phyloP scores from a whole-genome alignment of 176 grass and related monocot genomes.

The Themeda triandra region DNA sequence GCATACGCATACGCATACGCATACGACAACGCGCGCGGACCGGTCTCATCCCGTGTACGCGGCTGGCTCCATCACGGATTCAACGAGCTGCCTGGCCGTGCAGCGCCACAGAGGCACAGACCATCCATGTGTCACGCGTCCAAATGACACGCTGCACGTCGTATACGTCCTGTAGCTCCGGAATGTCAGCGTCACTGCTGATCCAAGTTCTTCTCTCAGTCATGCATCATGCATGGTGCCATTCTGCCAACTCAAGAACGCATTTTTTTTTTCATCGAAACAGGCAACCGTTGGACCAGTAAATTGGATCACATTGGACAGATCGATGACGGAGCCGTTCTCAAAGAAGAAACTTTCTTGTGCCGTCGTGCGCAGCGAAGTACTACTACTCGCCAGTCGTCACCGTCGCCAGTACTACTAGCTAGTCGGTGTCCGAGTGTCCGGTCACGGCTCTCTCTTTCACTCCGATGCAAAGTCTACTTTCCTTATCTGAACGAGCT shows the following conservation, averaged over 20 bases:
- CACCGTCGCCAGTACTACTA: not conserved
- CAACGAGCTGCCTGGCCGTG: not conserved
- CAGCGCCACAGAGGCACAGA: not conserved
- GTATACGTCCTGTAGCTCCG: not conserved
- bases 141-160: not conserved
- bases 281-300: not conserved
- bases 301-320: not conserved
- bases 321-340: not conserved
- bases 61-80: no score
- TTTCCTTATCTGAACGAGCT: not conserved
- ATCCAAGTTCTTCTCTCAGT: not conserved
- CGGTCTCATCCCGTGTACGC: no score
- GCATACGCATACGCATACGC: no score
- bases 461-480: not conserved
- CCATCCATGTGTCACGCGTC: not conserved
- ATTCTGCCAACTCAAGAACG: not conserved
- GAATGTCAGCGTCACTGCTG: not conserved
- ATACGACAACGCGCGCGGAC: no score
- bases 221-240: not conserved
- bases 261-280: no score
- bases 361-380: no score
- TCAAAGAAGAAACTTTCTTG: no score
- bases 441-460: not conserved
- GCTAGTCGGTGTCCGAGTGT: not conserved
- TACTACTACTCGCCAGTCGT: no score